A percentile compares a stretch with the other conserved stretches of the same genome.
These are phyloP conservation scores for Babesia caballi DNA, from an alignment of 169 alveolate species.

Conservation along the genomic window DNA sequence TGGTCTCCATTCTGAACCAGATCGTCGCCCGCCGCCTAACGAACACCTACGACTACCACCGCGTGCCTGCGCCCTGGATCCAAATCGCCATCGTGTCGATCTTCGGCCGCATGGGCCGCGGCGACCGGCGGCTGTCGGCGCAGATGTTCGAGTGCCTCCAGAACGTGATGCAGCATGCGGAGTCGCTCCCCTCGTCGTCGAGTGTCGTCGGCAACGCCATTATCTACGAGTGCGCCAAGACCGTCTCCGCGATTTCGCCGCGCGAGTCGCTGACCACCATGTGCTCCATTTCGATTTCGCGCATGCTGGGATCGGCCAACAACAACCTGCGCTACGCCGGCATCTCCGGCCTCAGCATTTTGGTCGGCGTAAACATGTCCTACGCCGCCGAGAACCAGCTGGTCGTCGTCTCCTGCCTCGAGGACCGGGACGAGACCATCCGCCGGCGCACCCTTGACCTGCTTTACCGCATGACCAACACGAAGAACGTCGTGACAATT, in stretches of 20 bases:
- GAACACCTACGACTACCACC: slow-evolving; percentile 90
- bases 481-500: slow-evolving; percentile 88
- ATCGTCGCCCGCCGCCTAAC: slow-evolving; percentile 89
- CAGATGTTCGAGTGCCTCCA: slow-evolving; percentile 33
- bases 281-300: slow-evolving; percentile 80
- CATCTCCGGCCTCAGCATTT: slow-evolving; percentile 84
- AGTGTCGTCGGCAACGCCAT: slow-evolving; percentile 88
- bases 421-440: slow-evolving; percentile 91
- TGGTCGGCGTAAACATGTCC: slow-evolving; percentile 85
- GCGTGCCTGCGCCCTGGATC: slow-evolving; percentile 96
- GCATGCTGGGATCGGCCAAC: slow-evolving; percentile 85
- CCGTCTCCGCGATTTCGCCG: slow-evolving; percentile 88
- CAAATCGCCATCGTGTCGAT: slow-evolving; percentile 75
- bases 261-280: slow-evolving; percentile 80
- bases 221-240: slow-evolving; percentile 90
- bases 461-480: slow-evolving; percentile 90
- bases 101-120: slow-evolving; percentile 29
- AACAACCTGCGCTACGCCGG: slow-evolving; percentile 91
- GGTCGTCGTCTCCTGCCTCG: slow-evolving; percentile 90
- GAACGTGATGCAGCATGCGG: slow-evolving; percentile 79
- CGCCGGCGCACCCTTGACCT: slow-evolving; percentile 89
- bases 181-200: slow-evolving; percentile 58
- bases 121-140: slow-evolving; percentile 4
- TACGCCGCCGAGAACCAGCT: slow-evolving; percentile 87
- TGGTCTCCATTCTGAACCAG: slow-evolving; percentile 89